Conservation (phyloP, 1,139 yeast species). For the Candida sp. region DNA sequence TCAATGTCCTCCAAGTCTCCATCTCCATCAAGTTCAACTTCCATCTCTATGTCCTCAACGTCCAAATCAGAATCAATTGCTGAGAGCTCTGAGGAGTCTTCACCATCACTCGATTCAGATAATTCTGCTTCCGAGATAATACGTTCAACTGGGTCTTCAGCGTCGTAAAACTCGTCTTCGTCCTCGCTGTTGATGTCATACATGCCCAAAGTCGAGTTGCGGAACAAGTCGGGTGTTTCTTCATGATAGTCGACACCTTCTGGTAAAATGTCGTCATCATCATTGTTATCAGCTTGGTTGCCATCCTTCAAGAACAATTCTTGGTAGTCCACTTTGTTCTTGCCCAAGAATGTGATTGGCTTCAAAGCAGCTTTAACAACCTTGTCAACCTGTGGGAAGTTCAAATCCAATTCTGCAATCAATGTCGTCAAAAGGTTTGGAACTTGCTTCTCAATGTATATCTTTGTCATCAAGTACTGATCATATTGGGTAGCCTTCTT, state of each 20-base stretch:
- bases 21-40: slow-evolving; percentile 13
- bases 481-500: slow-evolving; percentile 57
- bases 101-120: slow-evolving; percentile 16
- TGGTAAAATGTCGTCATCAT: slow-evolving; percentile 61
- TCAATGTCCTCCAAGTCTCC: slow-evolving; percentile 14
- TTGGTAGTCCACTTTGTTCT: slow-evolving; percentile 61
- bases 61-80: slow-evolving; percentile 30
- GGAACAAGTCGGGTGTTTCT: slow-evolving; percentile 82
- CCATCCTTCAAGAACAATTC: slow-evolving; percentile 52
- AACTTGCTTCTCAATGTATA: slow-evolving; percentile 69
- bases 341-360: slow-evolving; percentile 66
- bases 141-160: slow-evolving; percentile 35
- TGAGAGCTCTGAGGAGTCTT: slow-evolving; percentile 27
- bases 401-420: slow-evolving; percentile 69
- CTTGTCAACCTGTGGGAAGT: slow-evolving; percentile 67
- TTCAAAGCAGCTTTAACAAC: slow-evolving; percentile 62
- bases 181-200: slow-evolving; percentile 77
- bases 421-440: slow-evolving; percentile 60
- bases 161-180: slow-evolving; percentile 27
- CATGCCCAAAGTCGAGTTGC: slow-evolving; percentile 93
- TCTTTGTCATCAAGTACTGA: slow-evolving; percentile 61
- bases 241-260: slow-evolving; percentile 69
- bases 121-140: slow-evolving; percentile 37
- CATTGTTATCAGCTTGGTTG: slow-evolving; percentile 32
- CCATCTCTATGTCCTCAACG: slow-evolving; percentile 24